phyloP scores from a whole-genome alignment of 1,139 yeast genomes.

The Pichia sorboxylosa region DNA sequence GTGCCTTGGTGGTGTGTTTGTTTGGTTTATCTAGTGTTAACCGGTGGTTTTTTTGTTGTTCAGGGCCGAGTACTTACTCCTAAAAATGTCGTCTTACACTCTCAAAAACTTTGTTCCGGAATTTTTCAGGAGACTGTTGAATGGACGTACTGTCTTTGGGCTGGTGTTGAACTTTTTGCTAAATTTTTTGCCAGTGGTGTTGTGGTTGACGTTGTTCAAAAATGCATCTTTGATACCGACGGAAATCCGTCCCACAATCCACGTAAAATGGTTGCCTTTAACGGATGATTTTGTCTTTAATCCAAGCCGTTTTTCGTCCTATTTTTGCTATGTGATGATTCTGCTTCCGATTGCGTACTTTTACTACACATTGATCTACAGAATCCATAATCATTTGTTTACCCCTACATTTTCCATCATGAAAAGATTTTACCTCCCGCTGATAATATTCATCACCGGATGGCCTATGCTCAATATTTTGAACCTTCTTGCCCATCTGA shows the following conservation, averaged over 20 bases:
- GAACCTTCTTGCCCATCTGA: slow-evolving; percentile 26
- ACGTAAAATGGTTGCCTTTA: slow-evolving; percentile 31
- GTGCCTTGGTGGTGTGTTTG: too few species aligned
- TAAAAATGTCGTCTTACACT: too few species aligned
- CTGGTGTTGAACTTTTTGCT: too few species aligned
- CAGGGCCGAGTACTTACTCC: too few species aligned
- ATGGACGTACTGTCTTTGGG: too few species aligned
- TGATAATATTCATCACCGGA: slow-evolving; percentile 7
- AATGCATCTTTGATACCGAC: slow-evolving; percentile 51
- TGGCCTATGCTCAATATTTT: slow-evolving; percentile 35
- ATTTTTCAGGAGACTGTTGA: too few species aligned
- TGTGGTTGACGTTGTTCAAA: slow-evolving; percentile 50
- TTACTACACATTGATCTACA: not conserved
- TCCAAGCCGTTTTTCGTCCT: not conserved
- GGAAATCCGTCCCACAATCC: slow-evolving; percentile 42
- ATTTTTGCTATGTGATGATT: too few species aligned
- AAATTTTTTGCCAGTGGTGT: slow-evolving; percentile 42
- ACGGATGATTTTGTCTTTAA: slow-evolving; percentile 5
- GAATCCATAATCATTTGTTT: not conserved
- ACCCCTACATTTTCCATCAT: not conserved
- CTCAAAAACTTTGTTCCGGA: too few species aligned
- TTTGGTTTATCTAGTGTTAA: too few species aligned
- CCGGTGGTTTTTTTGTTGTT: too few species aligned
- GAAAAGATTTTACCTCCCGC: not conserved
- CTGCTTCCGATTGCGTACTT: not conserved